Base-by-base conservation (phyloP, 2,329 filamentous ascomycete genomes). In the Pseudonectria buxi region DNA sequence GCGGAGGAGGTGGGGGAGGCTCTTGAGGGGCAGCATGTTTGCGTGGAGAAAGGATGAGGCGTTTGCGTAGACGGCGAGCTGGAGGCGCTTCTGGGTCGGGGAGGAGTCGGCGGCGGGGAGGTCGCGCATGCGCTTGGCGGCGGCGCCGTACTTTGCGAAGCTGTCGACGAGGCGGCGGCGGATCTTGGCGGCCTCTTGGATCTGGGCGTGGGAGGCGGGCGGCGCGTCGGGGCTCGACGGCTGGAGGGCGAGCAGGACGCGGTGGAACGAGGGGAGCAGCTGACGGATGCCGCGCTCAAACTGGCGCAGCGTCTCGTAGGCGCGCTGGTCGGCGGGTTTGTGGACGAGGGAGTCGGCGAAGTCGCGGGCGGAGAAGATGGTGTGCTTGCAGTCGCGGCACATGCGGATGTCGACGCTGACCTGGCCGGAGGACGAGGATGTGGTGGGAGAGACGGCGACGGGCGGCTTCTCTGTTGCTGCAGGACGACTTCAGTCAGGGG, bases 121-220 rank as follows among this genome's bases (percentile, higher is more conserved):
- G 51, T 94, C 86, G 22, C 88, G 78, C 37, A 95, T 78, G 4
- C 88, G 76, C 44, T 83, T 80, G 3, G 88, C 87, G 1, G 87
- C 86, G 3, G 77, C 68, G 49, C 94, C 86, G 57, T 94, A 95
- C 51, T 95, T 89, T 10, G 80, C 75, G 53, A 95, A 95, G 7
- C 86, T 84, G 51, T 95, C 89, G 39, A 87, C 89, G 1, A 95
- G 71, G 14, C 88, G 76, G 58, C 87, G 94, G n/a, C 89, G 82
- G 10, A 94, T 83, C 61, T 92, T 94, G 29, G 83, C 81, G 0
- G 89, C 89, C 49, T 95, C 88, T 35, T 85, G 74, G 29, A 95
- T 79, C 55, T 94, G 86, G 5, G 77, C 69, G 7, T 71, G 72
- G 2, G 66, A 73, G 0, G 74, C 69, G 0, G 71, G 65, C 2